Conservation (phyloP, 805 yeast species). For the Metschnikowia amazonensis region DNA sequence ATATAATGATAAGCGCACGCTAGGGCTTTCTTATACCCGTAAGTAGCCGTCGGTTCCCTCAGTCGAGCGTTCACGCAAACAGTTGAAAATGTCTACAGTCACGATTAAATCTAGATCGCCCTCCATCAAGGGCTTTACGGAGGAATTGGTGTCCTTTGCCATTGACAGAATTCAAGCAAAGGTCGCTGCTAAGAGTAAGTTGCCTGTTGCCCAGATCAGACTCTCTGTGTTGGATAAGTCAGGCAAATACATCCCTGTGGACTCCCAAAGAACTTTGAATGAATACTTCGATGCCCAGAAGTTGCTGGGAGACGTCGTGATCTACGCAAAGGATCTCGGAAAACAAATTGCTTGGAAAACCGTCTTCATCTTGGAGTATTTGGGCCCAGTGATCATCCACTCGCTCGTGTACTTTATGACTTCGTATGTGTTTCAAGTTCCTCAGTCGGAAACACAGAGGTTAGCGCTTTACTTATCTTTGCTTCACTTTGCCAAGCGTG, state of each 20-base stretch:
- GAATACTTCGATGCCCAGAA: constrained; percentile 43
- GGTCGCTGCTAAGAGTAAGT: constrained; percentile 44
- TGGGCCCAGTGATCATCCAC: constrained; percentile 86
- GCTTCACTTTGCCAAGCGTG: constrained; percentile 83
- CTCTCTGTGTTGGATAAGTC: constrained; percentile 21
- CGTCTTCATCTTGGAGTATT: constrained; percentile 83
- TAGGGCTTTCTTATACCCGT: neutral
- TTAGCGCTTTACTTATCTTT: constrained; percentile 53
- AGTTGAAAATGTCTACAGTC: constrained; percentile 39
- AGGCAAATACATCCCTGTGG: constrained; percentile 43
- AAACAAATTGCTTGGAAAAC: constrained; percentile 90
- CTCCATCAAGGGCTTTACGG: constrained; percentile 47
- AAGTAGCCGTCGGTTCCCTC: constrained; percentile 1
- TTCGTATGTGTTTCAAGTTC: constrained; percentile 15
- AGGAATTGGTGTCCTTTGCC: constrained; percentile 28
- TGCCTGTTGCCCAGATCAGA: constrained; percentile 30
- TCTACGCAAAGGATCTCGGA: constrained; percentile 84
- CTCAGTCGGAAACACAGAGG: constrained; percentile 46
- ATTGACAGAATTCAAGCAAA: constrained; percentile 42
- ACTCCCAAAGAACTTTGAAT: constrained; percentile 33
- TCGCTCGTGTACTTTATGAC: constrained; percentile 51
- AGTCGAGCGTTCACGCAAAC: neutral
- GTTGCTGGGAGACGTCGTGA: constrained; percentile 34
- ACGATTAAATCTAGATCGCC: constrained; percentile 60
- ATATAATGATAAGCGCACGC: constrained; percentile 5